A percentile compares a stretch with the other conserved stretches of the same genome.
These are phyloP conservation scores for Phaeotremella fagi DNA, from an alignment of 768 basidiomycete species.

Conservation along the genomic window DNA sequence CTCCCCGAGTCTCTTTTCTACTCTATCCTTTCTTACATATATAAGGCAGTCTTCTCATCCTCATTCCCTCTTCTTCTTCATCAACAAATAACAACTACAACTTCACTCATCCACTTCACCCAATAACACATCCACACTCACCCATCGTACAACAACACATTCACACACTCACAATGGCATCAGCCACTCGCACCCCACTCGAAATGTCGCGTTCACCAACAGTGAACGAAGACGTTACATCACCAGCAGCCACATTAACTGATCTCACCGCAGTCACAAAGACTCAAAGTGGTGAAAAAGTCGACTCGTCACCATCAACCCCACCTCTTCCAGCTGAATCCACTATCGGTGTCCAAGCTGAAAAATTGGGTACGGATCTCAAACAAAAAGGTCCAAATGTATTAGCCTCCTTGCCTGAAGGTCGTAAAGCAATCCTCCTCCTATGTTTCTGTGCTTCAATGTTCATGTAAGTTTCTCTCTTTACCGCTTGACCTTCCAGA, in stretches of 20 bases:
- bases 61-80: too few relatives aligned
- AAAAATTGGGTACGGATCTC: not conserved
- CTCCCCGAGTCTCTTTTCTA: too few relatives aligned
- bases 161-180: not conserved
- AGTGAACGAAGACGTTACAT: not conserved
- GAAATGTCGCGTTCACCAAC: not conserved
- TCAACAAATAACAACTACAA: too few relatives aligned
- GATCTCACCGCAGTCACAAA: not conserved
- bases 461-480: conserved; percentile 17
- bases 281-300: not conserved
- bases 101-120: too few relatives aligned
- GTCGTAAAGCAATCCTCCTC: conserved; percentile 27
- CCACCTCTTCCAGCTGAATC: not conserved
- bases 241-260: not conserved
- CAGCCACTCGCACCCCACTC: not conserved
- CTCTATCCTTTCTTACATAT: too few relatives aligned
- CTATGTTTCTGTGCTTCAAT: conserved; percentile 36
- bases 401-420: conserved; percentile 15
- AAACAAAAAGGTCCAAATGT: not conserved
- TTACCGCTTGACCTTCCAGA: not conserved
- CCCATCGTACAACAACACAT: not conserved
- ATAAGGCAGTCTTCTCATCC: too few relatives aligned
- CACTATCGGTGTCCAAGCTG: not conserved
- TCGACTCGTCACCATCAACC: not conserved
- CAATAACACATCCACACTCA: too few relatives aligned